A percentile compares a stretch with the other conserved stretches of the same genome.
Evolutionary conservation across 768 basidiomycete species (phyloP).

Genomic region (Lactarius tabidus): DNA sequence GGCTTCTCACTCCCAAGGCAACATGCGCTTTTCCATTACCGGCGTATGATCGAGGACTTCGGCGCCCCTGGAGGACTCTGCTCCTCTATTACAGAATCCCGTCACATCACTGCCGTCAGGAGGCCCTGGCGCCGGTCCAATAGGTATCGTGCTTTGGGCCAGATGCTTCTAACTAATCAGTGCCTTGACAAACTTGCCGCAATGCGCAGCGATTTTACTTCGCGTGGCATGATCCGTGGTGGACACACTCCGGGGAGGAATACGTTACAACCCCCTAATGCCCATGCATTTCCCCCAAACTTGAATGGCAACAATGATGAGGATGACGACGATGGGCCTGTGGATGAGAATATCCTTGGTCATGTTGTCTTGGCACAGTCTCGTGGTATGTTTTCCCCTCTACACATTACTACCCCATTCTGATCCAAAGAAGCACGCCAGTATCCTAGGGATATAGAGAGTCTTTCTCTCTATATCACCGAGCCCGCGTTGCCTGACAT

Average conservation of each 20-base stretch:
- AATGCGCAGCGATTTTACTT: not conserved
- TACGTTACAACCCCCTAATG: too few relatives aligned
- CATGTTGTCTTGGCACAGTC: not conserved
- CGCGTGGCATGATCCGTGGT: too few relatives aligned
- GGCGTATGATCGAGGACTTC: not conserved
- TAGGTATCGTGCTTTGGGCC: not conserved
- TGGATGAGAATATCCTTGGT: not conserved
- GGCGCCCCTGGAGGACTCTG: not conserved
- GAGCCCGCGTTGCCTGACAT: too few relatives aligned
- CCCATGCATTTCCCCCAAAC: too few relatives aligned
- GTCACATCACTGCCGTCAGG: not conserved
- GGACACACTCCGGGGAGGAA: too few relatives aligned
- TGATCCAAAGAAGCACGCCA: too few relatives aligned
- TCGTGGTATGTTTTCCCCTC: not conserved
- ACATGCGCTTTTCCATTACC: not conserved
- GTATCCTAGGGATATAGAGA: not conserved
- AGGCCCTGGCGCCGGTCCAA: not conserved
- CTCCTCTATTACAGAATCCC: not conserved
- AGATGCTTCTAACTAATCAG: too few relatives aligned
- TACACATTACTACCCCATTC: too few relatives aligned
- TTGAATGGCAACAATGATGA: too few relatives aligned
- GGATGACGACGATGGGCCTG: not conserved
- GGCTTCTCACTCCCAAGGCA: not conserved
- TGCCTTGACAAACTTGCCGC: too few relatives aligned
- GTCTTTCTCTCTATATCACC: too few relatives aligned